Conservation (phyloP, 306 rosid genomes). For the Albizia julibrissin region DNA sequence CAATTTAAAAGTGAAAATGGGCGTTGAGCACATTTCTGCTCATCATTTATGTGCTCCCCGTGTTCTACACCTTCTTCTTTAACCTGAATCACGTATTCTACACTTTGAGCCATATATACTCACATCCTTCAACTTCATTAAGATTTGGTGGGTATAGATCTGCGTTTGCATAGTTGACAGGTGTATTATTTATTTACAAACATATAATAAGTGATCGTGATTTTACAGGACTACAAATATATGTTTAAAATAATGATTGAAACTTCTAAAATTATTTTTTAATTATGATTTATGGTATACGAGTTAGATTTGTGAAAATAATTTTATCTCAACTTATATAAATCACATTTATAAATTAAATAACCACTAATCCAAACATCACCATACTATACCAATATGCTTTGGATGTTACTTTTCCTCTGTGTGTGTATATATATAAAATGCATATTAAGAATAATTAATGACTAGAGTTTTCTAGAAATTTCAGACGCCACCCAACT, state of each 20-base stretch:
- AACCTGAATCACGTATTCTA: background rate
- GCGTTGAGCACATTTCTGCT: no score
- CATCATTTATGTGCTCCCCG: no score
- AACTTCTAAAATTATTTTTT: no score
- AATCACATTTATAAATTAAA: no score
- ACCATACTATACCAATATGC: background rate
- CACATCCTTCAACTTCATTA: background rate
- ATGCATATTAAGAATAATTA: background rate
- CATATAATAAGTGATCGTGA: background rate
- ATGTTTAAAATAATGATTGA: no score
- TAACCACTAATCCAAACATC: no score
- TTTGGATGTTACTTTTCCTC: background rate
- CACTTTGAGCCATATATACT: background rate
- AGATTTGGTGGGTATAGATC: background rate
- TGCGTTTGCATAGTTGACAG: background rate
- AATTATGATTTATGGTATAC: no score
- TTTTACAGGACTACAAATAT: background rate
- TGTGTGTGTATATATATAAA: background rate
- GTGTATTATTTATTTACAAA: background rate
- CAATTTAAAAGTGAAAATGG: no score
- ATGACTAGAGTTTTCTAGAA: conserved; percentile 19
- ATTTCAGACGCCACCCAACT: background rate
- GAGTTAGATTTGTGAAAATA: no score
- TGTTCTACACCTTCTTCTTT: no score
- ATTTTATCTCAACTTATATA: no score